Conservation (phyloP, 2,329 filamentous ascomycete species). For the Fusarium algeriense region DNA sequence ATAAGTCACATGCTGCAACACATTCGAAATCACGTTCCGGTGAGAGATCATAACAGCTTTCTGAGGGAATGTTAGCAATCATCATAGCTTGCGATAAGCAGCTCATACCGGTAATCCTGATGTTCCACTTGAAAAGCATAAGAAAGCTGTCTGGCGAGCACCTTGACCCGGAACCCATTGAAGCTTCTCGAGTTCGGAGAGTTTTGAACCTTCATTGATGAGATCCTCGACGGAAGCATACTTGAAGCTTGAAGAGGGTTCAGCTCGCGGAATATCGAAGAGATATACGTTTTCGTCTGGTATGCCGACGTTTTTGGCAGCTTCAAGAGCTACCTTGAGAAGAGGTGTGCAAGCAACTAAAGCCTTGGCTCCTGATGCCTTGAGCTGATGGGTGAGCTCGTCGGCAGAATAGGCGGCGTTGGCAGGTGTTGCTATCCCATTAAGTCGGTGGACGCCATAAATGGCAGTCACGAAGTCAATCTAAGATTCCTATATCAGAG, state of each 20-base stretch:
- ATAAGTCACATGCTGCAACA: constrained; percentile 68
- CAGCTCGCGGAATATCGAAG: constrained; percentile 69
- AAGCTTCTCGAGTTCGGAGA: constrained; percentile 65
- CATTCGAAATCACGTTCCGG: constrained; percentile 81
- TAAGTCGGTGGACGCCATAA: constrained; percentile 80
- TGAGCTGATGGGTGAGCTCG: constrained; percentile 79
- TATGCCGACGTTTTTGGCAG: constrained; percentile 72
- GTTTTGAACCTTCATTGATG: constrained; percentile 67
- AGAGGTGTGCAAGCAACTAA: constrained; percentile 78
- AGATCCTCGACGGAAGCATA: constrained; percentile 71
- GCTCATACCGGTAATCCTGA: constrained; percentile 75
- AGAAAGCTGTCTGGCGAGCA: constrained; percentile 75
- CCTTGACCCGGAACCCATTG: constrained; percentile 74
- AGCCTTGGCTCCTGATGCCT: constrained; percentile 74
- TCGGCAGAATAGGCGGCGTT: constrained; percentile 78
- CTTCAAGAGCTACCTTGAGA: constrained; percentile 72
- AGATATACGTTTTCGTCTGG: constrained; percentile 74
- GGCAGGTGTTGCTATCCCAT: constrained; percentile 78
- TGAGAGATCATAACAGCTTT: constrained; percentile 91
- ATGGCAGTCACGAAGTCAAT: constrained; percentile 80
- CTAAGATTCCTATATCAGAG: constrained; percentile 51
- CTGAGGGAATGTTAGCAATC: constrained; percentile 51
- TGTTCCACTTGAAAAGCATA: constrained; percentile 85
- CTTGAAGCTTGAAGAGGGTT: constrained; percentile 60
- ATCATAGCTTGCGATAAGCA: accelerated